Conservation (phyloP, 2,329 filamentous ascomycete genomes). For the Arthroderma sp. region DNA sequence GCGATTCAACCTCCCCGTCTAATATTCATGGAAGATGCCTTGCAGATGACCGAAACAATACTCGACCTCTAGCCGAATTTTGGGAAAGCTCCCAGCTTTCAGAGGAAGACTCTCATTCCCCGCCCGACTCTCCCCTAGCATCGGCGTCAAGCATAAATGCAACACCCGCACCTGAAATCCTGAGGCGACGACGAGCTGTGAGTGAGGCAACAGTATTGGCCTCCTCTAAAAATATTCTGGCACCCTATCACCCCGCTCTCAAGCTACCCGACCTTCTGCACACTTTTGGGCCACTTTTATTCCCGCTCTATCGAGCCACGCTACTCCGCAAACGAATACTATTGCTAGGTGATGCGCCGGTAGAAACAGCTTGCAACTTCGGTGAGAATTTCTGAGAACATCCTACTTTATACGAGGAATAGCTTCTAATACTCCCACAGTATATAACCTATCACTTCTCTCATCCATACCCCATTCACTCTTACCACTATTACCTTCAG, state of each 20-base stretch:
- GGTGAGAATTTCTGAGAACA: conserved; percentile 39
- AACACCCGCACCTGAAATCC: conserved; percentile 34
- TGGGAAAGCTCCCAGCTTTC: conserved; percentile 47
- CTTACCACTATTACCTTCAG: conserved; percentile 52
- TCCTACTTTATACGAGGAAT: not conserved
- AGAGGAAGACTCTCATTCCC: conserved; percentile 23
- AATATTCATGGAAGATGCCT: conserved; percentile 31
- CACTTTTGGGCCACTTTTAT: conserved; percentile 79
- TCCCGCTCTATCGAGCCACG: conserved; percentile 78
- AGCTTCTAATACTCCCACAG: conserved; percentile 31
- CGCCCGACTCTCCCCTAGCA: conserved; percentile 37
- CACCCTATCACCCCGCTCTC: conserved; percentile 71
- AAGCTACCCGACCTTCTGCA: conserved; percentile 66
- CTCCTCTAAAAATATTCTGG: conserved; percentile 45
- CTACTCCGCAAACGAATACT: conserved; percentile 77
- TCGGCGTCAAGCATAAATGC: conserved; percentile 39
- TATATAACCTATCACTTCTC: conserved; percentile 87
- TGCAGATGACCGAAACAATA: conserved; percentile 51
- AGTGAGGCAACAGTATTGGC: conserved; percentile 31
- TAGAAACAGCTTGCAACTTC: conserved; percentile 76
- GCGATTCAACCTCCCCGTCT: no score
- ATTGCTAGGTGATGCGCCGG: conserved; percentile 72
- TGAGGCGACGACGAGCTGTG: conserved; percentile 25
- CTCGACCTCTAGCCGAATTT: conserved; percentile 57
- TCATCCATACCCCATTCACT: conserved; percentile 73